These are phyloP conservation scores for Isatis lusitanica DNA, from an alignment of 441 rosid species.

Conservation along the genomic window DNA sequence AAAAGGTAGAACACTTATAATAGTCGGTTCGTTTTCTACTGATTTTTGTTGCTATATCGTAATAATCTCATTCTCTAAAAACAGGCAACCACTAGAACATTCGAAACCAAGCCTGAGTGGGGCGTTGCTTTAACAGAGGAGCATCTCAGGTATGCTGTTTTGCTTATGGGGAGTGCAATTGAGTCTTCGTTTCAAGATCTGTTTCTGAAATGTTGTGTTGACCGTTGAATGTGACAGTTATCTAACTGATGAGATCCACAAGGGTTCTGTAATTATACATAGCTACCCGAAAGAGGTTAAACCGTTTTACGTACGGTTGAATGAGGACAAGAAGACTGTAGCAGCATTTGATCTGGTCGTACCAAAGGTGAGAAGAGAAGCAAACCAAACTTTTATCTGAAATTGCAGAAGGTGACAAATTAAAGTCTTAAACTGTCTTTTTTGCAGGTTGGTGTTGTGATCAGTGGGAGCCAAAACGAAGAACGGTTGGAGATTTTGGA, in stretches of 20 bases:
- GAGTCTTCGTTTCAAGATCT: neutral
- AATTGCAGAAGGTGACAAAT: neutral
- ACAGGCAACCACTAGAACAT: constrained; percentile 52
- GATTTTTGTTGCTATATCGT: neutral
- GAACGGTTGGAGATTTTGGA: constrained; percentile 57
- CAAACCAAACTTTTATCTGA: neutral
- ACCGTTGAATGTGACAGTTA: constrained; percentile 46
- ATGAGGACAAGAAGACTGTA: constrained; percentile 73
- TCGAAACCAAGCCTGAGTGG: constrained; percentile 62
- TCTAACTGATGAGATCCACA: constrained; percentile 71
- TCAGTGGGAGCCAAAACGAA: constrained; percentile 83
- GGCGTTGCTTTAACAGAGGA: constrained; percentile 61
- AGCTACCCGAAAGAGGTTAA: constrained; percentile 66
- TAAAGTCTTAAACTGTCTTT: constrained; percentile 6
- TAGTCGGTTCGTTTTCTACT: neutral
- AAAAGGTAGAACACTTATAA: constrained; percentile 44
- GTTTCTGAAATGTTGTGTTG: constrained; percentile 8
- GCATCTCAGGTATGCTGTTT: constrained; percentile 66
- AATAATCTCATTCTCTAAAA: constrained; percentile 19
- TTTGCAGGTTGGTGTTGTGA: constrained; percentile 66
- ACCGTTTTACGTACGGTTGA: constrained; percentile 70
- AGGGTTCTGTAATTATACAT: constrained; percentile 60
- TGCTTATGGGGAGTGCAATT: neutral
- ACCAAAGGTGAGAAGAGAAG: constrained; percentile 56
- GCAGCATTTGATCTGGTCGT: constrained; percentile 88